These are phyloP conservation scores for Phytomonas sp. DNA, from an alignment of 208 protist species.

Conservation along the genomic window DNA sequence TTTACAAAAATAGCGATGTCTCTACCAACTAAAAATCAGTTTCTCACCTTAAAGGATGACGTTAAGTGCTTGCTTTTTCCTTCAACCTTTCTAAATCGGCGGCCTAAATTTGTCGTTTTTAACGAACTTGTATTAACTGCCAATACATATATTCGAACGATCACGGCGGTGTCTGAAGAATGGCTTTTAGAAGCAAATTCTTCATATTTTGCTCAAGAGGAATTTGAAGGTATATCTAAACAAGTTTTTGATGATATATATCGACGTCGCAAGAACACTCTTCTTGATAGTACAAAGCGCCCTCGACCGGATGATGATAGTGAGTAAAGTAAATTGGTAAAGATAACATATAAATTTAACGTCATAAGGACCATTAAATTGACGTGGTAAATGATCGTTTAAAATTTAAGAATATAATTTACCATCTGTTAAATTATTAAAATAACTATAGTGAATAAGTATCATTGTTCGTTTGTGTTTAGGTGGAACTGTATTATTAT, in stretches of 20 bases:
- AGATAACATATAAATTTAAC: background rate
- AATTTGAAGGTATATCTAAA: slow-evolving; percentile 69
- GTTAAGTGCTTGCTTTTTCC: slow-evolving; percentile 90
- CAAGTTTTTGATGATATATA: slow-evolving; percentile 81
- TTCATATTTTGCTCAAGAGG: slow-evolving; percentile 76
- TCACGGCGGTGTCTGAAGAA: slow-evolving; percentile 92
- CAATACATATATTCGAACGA: slow-evolving; percentile 95
- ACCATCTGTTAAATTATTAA: slow-evolving; percentile 2
- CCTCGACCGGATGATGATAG: background rate
- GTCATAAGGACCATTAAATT: background rate
- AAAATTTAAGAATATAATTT: slow-evolving; percentile 6
- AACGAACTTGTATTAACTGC: slow-evolving; percentile 95
- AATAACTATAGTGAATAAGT: slow-evolving; percentile 1
- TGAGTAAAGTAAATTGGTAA: background rate
- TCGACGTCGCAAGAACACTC: slow-evolving; percentile 17
- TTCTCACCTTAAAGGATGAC: slow-evolving; percentile 95
- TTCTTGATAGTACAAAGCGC: no score
- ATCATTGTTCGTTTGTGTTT: background rate
- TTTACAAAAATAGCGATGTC: slow-evolving; percentile 96
- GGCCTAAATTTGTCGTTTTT: slow-evolving; percentile 97
- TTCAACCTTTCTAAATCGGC: slow-evolving; percentile 86
- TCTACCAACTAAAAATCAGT: slow-evolving; percentile 92
- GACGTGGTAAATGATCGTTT: background rate
- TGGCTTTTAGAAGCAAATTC: slow-evolving; percentile 87
- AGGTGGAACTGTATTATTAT: slow-evolving; percentile 9